phyloP scores from a whole-genome alignment of 805 yeast species.

The Metschnikowia hibisci region DNA sequence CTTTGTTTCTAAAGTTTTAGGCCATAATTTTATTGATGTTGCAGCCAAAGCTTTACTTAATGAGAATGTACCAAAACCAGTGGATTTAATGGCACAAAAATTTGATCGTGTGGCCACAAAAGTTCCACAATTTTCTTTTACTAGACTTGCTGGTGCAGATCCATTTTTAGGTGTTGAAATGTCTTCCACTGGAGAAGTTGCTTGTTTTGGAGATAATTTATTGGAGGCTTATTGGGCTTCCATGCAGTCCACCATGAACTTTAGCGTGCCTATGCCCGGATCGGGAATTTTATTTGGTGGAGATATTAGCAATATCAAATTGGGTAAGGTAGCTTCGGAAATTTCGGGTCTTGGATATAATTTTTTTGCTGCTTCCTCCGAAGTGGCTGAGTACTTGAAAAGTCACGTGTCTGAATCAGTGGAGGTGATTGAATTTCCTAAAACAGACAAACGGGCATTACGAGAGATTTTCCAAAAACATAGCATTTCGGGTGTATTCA shows the following conservation, averaged over 20 bases:
- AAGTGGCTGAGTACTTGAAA: conserved; percentile 66
- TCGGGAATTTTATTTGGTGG: conserved; percentile 92
- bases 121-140: conserved; percentile 98
- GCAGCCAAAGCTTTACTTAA: conserved; percentile 85
- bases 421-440: conserved; percentile 83
- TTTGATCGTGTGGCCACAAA: conserved; percentile 91
- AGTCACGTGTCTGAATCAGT: conserved; percentile 44
- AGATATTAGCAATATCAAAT: conserved; percentile 65
- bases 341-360: conserved; percentile 76
- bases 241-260: conserved; percentile 95
- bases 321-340: conserved; percentile 70
- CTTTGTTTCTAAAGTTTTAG: conserved; percentile 94
- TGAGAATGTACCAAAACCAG: conserved; percentile 72
- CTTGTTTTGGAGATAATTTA: conserved; percentile 85
- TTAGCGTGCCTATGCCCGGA: conserved; percentile 89
- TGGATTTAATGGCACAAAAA: conserved; percentile 70
- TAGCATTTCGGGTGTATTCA: conserved; percentile 83
- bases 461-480: conserved; percentile 90
- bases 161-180: conserved; percentile 98
- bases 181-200: conserved; percentile 99
- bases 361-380: conserved; percentile 70
- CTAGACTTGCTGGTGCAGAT: conserved; percentile 98
- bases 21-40: conserved; percentile 89
- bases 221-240: conserved; percentile 97
- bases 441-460: conserved; percentile 85